Evolutionary conservation across 352 stramenopile species (phyloP).

Genomic region (Thalassiosira allenii): DNA sequence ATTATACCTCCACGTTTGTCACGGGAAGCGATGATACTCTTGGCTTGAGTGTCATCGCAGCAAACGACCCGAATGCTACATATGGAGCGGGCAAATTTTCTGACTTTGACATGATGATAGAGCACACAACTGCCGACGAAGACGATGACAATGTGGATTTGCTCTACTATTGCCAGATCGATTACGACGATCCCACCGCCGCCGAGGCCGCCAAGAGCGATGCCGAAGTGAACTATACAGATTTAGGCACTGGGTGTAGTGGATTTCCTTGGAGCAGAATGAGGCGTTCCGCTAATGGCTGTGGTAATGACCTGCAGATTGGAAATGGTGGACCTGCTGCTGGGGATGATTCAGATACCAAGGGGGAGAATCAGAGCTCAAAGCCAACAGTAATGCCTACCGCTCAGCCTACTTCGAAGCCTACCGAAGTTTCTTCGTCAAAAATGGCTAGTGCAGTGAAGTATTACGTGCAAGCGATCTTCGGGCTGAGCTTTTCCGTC

Average conservation of each 20-base stretch:
- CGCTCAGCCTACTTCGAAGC: not conserved
- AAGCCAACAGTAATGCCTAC: not conserved
- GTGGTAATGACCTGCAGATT: not conserved
- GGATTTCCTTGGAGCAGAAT: slow-evolving; percentile 6
- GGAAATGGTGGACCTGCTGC: not conserved
- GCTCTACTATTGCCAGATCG: not conserved
- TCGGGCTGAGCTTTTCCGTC: not conserved
- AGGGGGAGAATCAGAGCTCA: not conserved
- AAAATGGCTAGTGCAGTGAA: not conserved
- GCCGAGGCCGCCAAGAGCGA: slow-evolving; percentile 1
- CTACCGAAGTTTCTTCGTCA: not conserved
- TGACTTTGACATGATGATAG: slow-evolving; percentile 14
- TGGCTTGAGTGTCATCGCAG: not conserved
- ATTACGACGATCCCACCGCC: slow-evolving; percentile 1
- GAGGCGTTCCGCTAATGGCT: not conserved
- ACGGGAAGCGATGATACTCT: not conserved
- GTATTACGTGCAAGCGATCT: not conserved
- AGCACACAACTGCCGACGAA: not conserved
- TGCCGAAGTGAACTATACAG: not conserved
- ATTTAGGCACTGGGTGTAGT: not conserved
- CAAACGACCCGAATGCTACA: not conserved
- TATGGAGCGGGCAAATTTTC: not conserved
- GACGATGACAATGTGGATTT: not conserved
- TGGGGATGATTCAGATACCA: not conserved
- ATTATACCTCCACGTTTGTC: slow-evolving; percentile 5